Percentiles rank a stretch among this genome's conserved stretches.
Conservation (phyloP, 2,329 filamentous ascomycete genomes). For the Leptographium galeiforme region DNA sequence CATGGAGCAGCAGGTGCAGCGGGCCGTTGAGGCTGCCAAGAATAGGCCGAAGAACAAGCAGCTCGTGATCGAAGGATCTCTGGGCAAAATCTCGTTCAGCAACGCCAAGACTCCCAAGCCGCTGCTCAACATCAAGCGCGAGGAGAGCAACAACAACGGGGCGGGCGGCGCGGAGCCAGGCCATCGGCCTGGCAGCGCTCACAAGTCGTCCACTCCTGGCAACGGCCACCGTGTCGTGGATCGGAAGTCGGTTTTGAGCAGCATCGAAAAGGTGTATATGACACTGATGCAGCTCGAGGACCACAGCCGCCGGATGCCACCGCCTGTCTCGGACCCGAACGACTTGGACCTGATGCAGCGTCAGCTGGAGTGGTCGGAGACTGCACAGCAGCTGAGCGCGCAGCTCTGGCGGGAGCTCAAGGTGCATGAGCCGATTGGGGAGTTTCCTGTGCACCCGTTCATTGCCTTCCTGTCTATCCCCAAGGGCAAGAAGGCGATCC, state of each 20-base stretch:
- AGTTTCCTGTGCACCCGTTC: conserved; percentile 73
- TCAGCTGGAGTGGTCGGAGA: conserved; percentile 69
- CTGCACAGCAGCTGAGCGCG: conserved; percentile 56
- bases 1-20: conserved; percentile 98
- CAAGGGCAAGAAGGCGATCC: conserved; percentile 94
- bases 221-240: conserved; percentile 42
- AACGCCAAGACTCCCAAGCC: conserved; percentile 96
- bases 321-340: conserved; percentile 43
- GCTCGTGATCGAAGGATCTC: conserved; percentile 85
- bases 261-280: conserved; percentile 79
- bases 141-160: conserved; percentile 39
- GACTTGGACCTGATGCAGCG: conserved; percentile 57
- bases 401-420: conserved; percentile 79
- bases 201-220: conserved; percentile 17
- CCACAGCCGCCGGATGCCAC: conserved; percentile 68
- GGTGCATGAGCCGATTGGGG: conserved; percentile 81
- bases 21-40: conserved; percentile 93
- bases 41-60: conserved; percentile 96
- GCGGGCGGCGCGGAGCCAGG: conserved; percentile 28
- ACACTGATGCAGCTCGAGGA: conserved; percentile 91
- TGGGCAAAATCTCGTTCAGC: conserved; percentile 98
- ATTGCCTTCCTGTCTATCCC: conserved; percentile 88
- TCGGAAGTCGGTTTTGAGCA: conserved; percentile 68
- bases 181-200: conserved; percentile 37
- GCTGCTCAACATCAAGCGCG: conserved; percentile 85